Conservation (phyloP, 2,329 filamentous ascomycete species). For the Ophiostoma ulmi region DNA sequence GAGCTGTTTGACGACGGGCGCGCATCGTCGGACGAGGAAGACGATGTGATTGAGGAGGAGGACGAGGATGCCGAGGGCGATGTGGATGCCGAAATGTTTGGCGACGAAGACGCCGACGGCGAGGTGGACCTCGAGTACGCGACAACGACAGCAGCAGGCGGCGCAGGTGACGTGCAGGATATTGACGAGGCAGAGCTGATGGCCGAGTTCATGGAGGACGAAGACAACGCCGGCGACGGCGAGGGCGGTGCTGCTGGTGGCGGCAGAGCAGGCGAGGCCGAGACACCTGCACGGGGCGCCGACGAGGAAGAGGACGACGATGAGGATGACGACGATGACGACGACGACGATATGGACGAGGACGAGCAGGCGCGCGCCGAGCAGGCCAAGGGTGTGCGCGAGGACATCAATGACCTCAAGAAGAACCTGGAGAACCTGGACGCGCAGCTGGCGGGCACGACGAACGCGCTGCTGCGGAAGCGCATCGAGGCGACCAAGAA, state of each 20-base stretch:
- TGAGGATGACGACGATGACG: constrained; percentile 50
- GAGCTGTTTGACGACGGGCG: constrained; percentile 56
- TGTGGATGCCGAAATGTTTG: constrained; percentile 41
- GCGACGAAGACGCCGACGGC: constrained; percentile 47
- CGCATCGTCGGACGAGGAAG: constrained; percentile 28
- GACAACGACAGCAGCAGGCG: constrained; percentile 32
- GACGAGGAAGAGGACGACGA: constrained; percentile 40
- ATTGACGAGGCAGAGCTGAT: constrained; percentile 37
- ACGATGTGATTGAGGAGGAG: constrained; percentile 48
- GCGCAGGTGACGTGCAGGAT: constrained; percentile 21
- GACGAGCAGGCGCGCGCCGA: constrained; percentile 48
- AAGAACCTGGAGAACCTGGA: constrained; percentile 46
- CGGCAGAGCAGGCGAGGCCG: constrained; percentile 38
- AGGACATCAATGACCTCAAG: constrained; percentile 47
- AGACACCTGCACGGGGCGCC: constrained; percentile 40
- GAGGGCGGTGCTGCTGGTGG: constrained; percentile 37
- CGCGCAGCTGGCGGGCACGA: constrained; percentile 41
- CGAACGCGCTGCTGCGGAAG: constrained; percentile 46
- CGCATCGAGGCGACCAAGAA: constrained; percentile 49
- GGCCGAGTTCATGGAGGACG: constrained; percentile 41
- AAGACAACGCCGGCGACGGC: constrained; percentile 42
- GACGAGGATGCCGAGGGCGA: constrained; percentile 54
- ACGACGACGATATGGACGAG: constrained; percentile 51
- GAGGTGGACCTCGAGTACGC: constrained; percentile 55
- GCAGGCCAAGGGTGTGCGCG: constrained; percentile 50